Evolutionary conservation across 805 yeast genomes (phyloP).

Genomic region (Pichia rugopelliculosa): DNA sequence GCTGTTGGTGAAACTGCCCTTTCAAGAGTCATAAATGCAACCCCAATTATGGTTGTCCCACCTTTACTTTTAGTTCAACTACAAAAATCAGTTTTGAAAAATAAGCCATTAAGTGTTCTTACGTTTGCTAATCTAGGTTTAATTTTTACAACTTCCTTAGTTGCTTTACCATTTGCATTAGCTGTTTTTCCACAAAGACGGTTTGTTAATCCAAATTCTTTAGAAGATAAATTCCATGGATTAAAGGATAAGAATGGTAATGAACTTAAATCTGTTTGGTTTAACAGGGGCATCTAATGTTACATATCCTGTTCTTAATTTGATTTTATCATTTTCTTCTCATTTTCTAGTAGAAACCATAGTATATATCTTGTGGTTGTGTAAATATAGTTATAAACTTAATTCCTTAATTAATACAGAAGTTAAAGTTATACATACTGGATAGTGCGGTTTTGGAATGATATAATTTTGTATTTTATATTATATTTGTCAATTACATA

Average conservation of each 20-base stretch:
- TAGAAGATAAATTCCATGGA: slow-evolving; percentile 60
- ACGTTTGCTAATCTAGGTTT: slow-evolving; percentile 76
- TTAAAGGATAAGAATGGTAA: slow-evolving; percentile 58
- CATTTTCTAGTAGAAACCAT: neutral
- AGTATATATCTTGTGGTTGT: neutral
- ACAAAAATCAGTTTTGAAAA: slow-evolving; percentile 63
- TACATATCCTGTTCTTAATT: no score
- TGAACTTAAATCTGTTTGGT: slow-evolving; percentile 55
- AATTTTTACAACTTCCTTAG: slow-evolving; percentile 77
- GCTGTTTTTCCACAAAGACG: slow-evolving; percentile 93
- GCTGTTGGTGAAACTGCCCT: slow-evolving; percentile 98
- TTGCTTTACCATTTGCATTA: slow-evolving; percentile 87
- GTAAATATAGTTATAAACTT: neutral
- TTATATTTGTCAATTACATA: no score
- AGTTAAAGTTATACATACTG: no score
- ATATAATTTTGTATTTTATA: no score
- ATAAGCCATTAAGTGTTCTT: slow-evolving; percentile 58
- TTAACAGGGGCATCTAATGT: slow-evolving; percentile 82
- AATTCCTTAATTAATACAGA: neutral
- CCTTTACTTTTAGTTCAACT: slow-evolving; percentile 75
- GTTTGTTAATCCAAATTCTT: slow-evolving; percentile 43
- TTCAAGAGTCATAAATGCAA: slow-evolving; percentile 89
- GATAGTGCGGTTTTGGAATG: no score
- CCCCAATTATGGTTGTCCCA: slow-evolving; percentile 96
- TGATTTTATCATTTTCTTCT: neutral